Percentiles rank a stretch among this genome's conserved stretches.
Evolutionary conservation across 106 monocot species (phyloP).

Genomic region (Triglochin maritima): DNA sequence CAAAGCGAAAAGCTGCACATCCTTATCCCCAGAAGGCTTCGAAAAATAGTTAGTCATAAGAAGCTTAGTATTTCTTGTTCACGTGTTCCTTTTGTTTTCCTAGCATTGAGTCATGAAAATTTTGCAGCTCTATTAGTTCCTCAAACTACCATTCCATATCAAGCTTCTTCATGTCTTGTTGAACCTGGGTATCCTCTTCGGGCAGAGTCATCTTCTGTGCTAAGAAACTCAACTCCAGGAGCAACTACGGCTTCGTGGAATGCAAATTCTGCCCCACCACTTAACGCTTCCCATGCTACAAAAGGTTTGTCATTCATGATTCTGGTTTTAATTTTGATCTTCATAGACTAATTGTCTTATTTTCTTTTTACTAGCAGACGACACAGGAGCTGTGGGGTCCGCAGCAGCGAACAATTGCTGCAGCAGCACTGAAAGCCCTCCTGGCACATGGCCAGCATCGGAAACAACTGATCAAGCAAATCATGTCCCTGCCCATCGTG

Average conservation of each 20-base stretch:
- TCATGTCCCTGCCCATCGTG: slow-evolving; percentile 48
- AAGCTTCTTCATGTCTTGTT: slow-evolving; percentile 30
- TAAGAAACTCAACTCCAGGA: slow-evolving; percentile 35
- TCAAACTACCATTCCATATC: slow-evolving; percentile 37
- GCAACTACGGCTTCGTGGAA: slow-evolving; percentile 50
- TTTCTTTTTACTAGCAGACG: slow-evolving; percentile 34
- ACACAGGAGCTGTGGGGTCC: slow-evolving; percentile 30
- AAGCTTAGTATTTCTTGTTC: not conserved
- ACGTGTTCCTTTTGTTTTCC: not conserved
- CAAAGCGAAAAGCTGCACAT: slow-evolving; percentile 96
- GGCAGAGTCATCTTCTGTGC: slow-evolving; percentile 51
- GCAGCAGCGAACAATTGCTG: slow-evolving; percentile 38
- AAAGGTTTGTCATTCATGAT: slow-evolving; percentile 31
- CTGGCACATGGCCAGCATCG: slow-evolving; percentile 29
- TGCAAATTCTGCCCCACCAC: slow-evolving; percentile 39
- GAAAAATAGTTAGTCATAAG: slow-evolving; percentile 57
- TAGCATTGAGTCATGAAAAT: not conserved
- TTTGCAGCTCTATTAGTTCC: slow-evolving; percentile 32
- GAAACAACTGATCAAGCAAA: slow-evolving; percentile 56
- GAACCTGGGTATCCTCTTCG: slow-evolving; percentile 36
- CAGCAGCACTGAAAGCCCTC: slow-evolving; percentile 49
- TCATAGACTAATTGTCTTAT: not conserved
- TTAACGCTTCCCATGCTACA: slow-evolving; percentile 20
- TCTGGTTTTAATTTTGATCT: not conserved
- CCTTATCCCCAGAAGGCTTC: slow-evolving; percentile 95